These are phyloP conservation scores for Lepidium africanum DNA, from an alignment of 345 rosid genomes.

Conservation along the genomic window DNA sequence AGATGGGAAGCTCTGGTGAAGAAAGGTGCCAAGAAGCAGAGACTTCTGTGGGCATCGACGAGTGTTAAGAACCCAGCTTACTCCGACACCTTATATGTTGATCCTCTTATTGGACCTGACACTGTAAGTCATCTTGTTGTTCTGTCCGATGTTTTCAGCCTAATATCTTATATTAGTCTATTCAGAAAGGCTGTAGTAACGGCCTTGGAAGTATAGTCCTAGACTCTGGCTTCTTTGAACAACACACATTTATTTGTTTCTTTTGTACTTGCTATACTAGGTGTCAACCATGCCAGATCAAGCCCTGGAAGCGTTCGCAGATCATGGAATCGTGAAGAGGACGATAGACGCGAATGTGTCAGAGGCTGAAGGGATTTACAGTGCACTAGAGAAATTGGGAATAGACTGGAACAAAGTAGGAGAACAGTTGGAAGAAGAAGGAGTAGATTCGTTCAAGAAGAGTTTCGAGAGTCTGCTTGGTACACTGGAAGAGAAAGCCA, in stretches of 20 bases:
- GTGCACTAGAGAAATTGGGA: slow-evolving; percentile 92
- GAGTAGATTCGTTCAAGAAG: slow-evolving; percentile 89
- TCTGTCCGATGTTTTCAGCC: not conserved
- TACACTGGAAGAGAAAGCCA: slow-evolving; percentile 93
- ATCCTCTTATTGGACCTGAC: slow-evolving; percentile 94
- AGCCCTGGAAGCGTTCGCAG: slow-evolving; percentile 83
- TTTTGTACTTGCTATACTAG: slow-evolving; percentile 26
- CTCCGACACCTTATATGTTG: slow-evolving; percentile 78
- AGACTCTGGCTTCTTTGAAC: not conserved
- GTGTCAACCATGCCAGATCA: slow-evolving; percentile 99
- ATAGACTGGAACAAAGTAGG: slow-evolving; percentile 85
- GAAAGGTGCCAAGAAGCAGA: slow-evolving; percentile 98
- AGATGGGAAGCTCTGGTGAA: slow-evolving; percentile 94
- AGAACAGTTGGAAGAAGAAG: slow-evolving; percentile 78
- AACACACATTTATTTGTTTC: not conserved
- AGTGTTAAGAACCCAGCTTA: slow-evolving; percentile 98
- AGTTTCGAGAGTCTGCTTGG: slow-evolving; percentile 90
- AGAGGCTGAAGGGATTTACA: slow-evolving; percentile 93
- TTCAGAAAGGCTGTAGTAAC: not conserved
- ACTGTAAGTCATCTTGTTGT: slow-evolving; percentile 43
- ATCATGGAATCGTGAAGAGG: slow-evolving; percentile 78
- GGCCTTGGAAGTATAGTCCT: not conserved
- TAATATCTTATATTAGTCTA: not conserved
- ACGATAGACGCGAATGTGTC: slow-evolving; percentile 85
- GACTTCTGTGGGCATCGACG: slow-evolving; percentile 93